Conservation (phyloP, 495 filamentous ascomycete genomes). For the Barbatosphaeria neglecta region DNA sequence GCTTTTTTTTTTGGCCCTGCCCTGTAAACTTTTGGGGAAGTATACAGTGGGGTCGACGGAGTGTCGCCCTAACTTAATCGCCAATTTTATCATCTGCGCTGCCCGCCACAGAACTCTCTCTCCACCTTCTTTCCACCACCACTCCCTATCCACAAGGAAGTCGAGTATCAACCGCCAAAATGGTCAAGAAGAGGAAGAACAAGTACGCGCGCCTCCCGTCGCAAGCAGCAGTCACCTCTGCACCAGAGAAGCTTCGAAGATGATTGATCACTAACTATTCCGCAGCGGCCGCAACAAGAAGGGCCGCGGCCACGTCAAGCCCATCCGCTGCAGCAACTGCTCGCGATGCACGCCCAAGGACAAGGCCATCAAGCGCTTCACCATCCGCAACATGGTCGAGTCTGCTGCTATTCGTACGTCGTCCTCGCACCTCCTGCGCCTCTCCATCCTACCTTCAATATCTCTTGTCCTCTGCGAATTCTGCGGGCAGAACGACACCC, state of each 20-base stretch:
- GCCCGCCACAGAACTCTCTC: neutral
- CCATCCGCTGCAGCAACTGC: constrained; percentile 99
- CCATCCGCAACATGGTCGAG: constrained; percentile 99
- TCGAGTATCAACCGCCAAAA: constrained; percentile 52
- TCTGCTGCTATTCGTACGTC: constrained; percentile 97
- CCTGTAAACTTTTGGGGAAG: no score
- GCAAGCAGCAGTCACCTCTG: constrained; percentile 36
- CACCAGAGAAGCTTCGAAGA: constrained; percentile 2
- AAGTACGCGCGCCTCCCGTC: constrained; percentile 31
- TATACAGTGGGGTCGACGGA: no score
- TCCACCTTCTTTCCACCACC: neutral
- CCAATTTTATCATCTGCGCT: neutral
- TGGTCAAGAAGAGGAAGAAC: constrained; percentile 99
- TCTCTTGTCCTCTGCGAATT: no score
- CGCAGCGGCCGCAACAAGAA: constrained; percentile 97
- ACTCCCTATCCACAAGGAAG: neutral
- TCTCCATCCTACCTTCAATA: no score
- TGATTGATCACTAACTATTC: constrained; percentile 9
- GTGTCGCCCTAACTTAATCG: neutral
- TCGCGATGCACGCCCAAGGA: constrained; percentile 99
- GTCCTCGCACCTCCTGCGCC: no score
- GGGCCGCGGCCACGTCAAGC: constrained; percentile 98
- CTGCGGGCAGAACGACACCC: no score
- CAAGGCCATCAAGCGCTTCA: constrained; percentile 99
- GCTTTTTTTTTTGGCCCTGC: constrained; percentile 9